Conservation (phyloP, 106 monocot species). For the Phalaenopsis aphrodite region DNA sequence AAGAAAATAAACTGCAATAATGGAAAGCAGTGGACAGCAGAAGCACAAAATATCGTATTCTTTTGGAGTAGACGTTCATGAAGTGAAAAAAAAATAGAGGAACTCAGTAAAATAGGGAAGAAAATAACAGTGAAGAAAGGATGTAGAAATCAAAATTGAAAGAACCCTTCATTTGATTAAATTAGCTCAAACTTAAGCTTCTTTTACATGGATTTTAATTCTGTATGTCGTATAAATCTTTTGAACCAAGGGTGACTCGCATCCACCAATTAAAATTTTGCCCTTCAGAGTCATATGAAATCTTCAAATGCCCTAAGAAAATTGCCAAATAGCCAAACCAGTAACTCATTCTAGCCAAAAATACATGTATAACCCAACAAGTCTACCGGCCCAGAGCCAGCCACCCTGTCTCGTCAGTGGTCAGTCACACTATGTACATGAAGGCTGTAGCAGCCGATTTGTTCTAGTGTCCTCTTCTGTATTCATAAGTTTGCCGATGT, state of each 20-base stretch:
- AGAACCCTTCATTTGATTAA: slow-evolving; percentile 17
- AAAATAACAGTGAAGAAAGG: neutral
- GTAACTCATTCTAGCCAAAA: neutral
- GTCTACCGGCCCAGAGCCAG: neutral
- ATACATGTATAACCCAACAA: neutral
- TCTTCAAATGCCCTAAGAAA: neutral
- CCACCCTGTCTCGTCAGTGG: neutral
- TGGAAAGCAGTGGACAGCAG: neutral
- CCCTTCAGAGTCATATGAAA: neutral
- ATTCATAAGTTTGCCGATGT: neutral
- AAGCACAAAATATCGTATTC: neutral
- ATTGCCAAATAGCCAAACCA: neutral
- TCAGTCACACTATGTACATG: slow-evolving; percentile 5
- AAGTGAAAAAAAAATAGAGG: neutral
- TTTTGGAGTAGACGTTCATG: neutral
- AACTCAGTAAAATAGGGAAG: neutral
- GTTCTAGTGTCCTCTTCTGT: neutral
- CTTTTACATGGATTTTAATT: slow-evolving; percentile 24
- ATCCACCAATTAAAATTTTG: neutral
- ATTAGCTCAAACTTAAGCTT: slow-evolving; percentile 4
- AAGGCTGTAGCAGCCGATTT: slow-evolving; percentile 2
- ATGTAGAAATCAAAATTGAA: neutral
- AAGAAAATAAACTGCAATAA: neutral
- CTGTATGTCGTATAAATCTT: slow-evolving; percentile 18
- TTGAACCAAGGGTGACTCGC: neutral